These are phyloP conservation scores for Ilyonectria robusta DNA, from an alignment of 2,329 filamentous ascomycete species.

Conservation along the genomic window DNA sequence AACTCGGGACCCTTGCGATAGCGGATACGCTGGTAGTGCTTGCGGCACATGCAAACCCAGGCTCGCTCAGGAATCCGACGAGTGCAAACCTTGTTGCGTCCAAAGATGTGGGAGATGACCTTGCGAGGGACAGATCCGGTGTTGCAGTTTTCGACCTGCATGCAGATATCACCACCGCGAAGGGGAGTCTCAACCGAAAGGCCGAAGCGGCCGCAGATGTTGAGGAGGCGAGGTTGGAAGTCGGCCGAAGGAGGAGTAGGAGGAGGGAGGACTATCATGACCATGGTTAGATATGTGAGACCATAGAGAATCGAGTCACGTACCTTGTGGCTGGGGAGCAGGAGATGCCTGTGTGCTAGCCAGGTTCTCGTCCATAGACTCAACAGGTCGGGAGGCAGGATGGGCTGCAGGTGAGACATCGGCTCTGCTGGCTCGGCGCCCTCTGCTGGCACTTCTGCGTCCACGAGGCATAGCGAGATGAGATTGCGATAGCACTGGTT, in stretches of 20 bases:
- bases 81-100: constrained; percentile 85
- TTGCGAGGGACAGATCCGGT: constrained; percentile 77
- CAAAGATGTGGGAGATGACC: constrained; percentile 85
- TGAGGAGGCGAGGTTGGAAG: constrained; percentile 39
- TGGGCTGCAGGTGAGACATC: constrained; percentile 32
- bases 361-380: constrained; percentile 24
- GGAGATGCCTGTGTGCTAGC: constrained; percentile 24
- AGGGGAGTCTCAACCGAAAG: constrained; percentile 35
- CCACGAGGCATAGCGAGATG: constrained; percentile 33
- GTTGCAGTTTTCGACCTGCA: constrained; percentile 70
- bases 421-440: constrained; percentile 31
- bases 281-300: constrained; percentile 15
- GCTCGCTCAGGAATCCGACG: constrained; percentile 76
- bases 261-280: constrained; percentile 7
- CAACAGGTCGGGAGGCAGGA: constrained; percentile 27
- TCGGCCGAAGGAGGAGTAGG: constrained; percentile 20
- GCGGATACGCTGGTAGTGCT: constrained; percentile 83
- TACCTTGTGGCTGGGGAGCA: constrained; percentile 31
- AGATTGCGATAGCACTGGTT: constrained; percentile 34
- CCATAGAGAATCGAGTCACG: not conserved
- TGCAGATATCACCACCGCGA: constrained; percentile 59
- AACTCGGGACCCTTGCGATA: constrained; percentile 77
- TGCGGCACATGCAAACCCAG: constrained; percentile 85
- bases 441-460: constrained; percentile 30
- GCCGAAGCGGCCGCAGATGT: constrained; percentile 36